Percentiles rank a stretch among this genome's conserved stretches.
Evolutionary conservation across 2,329 filamentous ascomycete species (phyloP).

Genomic region (Scytalidium lignicola): DNA sequence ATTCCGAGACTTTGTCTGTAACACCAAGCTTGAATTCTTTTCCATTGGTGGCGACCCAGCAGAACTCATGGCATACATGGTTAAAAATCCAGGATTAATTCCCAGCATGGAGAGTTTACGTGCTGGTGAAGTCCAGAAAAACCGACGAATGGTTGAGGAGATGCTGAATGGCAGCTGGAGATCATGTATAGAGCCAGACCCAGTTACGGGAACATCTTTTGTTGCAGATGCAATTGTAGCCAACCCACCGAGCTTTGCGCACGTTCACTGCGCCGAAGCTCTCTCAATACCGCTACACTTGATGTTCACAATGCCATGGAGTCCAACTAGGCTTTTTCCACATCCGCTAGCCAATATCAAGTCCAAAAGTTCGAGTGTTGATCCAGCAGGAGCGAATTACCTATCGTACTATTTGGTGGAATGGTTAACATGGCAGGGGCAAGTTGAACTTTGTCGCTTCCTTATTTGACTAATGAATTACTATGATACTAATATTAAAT

Average conservation of each 20-base stretch:
- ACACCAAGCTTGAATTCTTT: constrained; percentile 68
- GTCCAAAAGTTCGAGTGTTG: constrained; percentile 22
- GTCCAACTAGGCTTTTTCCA: constrained; percentile 16
- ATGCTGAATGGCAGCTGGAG: constrained; percentile 79
- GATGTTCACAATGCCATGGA: constrained; percentile 22
- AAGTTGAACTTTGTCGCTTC: constrained; percentile 1
- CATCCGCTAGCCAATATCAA: constrained; percentile 42
- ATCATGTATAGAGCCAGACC: constrained; percentile 62
- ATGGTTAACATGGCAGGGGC: constrained; percentile 45
- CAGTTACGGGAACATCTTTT: constrained; percentile 11
- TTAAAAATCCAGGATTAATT: constrained; percentile 78
- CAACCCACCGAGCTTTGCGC: constrained; percentile 23
- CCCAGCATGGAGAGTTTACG: constrained; percentile 69
- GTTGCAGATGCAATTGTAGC: constrained; percentile 24
- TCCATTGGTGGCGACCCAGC: constrained; percentile 62
- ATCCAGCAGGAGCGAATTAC: constrained; percentile 34
- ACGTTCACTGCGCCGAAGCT: constrained; percentile 20
- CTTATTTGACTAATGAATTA: not conserved
- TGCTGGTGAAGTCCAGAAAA: constrained; percentile 67
- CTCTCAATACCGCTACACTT: constrained; percentile 10
- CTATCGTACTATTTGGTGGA: constrained; percentile 43
- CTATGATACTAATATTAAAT: not conserved
- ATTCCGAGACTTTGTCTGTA: constrained; percentile 61
- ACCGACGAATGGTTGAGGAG: constrained; percentile 67
- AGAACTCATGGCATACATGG: constrained; percentile 81